Evolutionary conservation across 2,329 filamentous ascomycete species (phyloP).

Genomic region (Trichophyton equinum): DNA sequence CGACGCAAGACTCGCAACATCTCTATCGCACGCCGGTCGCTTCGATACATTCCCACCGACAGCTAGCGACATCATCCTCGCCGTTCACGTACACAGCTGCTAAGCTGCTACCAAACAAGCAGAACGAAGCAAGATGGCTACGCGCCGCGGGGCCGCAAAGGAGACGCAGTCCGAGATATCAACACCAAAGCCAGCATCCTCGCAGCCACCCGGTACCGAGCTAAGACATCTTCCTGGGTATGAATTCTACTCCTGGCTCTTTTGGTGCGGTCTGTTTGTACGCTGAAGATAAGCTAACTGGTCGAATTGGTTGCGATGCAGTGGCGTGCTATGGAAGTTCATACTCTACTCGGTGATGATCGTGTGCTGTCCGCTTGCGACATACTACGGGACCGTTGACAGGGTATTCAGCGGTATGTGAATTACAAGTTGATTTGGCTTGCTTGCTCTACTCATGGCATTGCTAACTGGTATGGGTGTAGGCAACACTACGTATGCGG

Average conservation of each 20-base stretch:
- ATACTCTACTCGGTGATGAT: constrained; percentile 84
- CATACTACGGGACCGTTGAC: constrained; percentile 73
- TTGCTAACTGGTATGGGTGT: background rate
- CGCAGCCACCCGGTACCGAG: background rate
- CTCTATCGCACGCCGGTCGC: background rate
- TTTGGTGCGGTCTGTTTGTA: background rate
- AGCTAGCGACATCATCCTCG: background rate
- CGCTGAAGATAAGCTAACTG: background rate
- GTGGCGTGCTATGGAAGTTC: constrained; percentile 79
- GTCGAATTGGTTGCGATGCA: constrained; percentile 23
- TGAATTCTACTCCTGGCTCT: background rate
- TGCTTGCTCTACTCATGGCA: background rate
- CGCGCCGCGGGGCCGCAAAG: background rate
- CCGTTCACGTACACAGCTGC: background rate
- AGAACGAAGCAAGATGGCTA: background rate
- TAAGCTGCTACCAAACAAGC: background rate
- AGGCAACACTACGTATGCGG: constrained; percentile 85
- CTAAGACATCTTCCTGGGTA: background rate
- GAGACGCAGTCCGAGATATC: background rate
- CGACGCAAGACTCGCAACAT: background rate
- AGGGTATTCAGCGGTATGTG: constrained; percentile 60
- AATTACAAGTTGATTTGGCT: background rate
- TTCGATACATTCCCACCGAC: background rate
- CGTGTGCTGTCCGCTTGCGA: constrained; percentile 73
- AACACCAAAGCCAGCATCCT: background rate